phyloP scores from a whole-genome alignment of 2,329 filamentous ascomycete species.

The Malbranchea zuffiana region DNA sequence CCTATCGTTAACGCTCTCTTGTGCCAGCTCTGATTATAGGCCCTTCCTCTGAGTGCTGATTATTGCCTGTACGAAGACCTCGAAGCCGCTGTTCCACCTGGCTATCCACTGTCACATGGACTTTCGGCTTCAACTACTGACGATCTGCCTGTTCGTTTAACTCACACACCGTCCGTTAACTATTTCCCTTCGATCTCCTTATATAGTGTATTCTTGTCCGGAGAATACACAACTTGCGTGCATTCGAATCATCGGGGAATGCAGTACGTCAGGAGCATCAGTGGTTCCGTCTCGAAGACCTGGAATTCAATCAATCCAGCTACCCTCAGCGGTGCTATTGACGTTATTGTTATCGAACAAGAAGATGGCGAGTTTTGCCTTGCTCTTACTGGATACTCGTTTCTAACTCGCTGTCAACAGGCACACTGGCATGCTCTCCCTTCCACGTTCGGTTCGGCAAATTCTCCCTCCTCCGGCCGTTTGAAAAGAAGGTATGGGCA shows the following conservation, averaged over 20 bases:
- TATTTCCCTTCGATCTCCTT: no score
- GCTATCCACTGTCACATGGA: neutral
- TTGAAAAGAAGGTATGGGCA: conserved; percentile 70
- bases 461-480: conserved; percentile 87
- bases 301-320: conserved; percentile 99
- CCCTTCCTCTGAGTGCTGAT: neutral
- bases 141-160: no score
- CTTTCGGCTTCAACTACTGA: no score
- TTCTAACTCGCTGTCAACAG: conserved; percentile 24
- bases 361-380: conserved; percentile 58
- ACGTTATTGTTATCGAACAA: conserved; percentile 96
- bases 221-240: no score
- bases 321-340: conserved; percentile 92
- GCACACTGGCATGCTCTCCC: conserved; percentile 74
- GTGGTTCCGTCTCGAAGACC: conserved; percentile 90
- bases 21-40: neutral
- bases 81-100: neutral
- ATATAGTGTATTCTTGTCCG: no score
- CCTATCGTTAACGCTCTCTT: conserved; percentile 7
- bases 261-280: conserved; percentile 96
- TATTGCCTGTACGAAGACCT: neutral
- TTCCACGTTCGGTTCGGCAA: conserved; percentile 99
- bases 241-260: no score
- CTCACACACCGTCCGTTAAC: no score
- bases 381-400: neutral